Evolutionary conservation across 345 rosid species (phyloP), one percentile per base, ranked within the genome.

Genomic region (Sisymbrium altissimum): DNA sequence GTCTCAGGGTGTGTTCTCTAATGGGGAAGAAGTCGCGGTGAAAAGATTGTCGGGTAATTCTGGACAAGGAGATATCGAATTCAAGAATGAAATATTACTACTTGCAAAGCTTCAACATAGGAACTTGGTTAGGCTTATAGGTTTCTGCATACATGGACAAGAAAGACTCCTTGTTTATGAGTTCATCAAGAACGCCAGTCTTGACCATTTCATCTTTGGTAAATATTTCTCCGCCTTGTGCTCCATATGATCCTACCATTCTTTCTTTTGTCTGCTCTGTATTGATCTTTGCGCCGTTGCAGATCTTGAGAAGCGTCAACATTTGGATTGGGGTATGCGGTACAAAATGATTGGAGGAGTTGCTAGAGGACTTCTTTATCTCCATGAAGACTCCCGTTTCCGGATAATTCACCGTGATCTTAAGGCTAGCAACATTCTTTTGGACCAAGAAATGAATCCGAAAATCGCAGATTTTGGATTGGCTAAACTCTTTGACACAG

Each of bases 381-480:
- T 77, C 50, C 80, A 71, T 21, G 87, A 86, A 57, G 90, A 86
- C 70, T 86, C 90, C 33, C 79, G 86, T n/a, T 78, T 61, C 29
- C 50, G 82, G 67, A 81, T 87, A 1, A 81, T 84, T 12, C 92
- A 85, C 41, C 79, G 87, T 44, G 89, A 87, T 64, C 81, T 87
- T 21, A 87, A 87, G 60, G 83, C 89, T 27, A 84, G 92, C 60
- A 87, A 85, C 41, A 76, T 87, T 21, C 67, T 86, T 43, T 43
- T 86, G 33, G 89, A 84, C 40, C 25, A 40, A 12, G 79, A 78
- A 1, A 83, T 87, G 88, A 86, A 81, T 46, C 88, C 89, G 0
- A 84, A 85, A 48, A 85, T 87, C 3, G 85, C 88, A 2, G 92
- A 87, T 53, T 87, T 87, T 56, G 92, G 92, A 39, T 78, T 80